These are phyloP conservation scores for Crithidia brevicula DNA, from an alignment of 208 protist genomes.

Conservation along the genomic window DNA sequence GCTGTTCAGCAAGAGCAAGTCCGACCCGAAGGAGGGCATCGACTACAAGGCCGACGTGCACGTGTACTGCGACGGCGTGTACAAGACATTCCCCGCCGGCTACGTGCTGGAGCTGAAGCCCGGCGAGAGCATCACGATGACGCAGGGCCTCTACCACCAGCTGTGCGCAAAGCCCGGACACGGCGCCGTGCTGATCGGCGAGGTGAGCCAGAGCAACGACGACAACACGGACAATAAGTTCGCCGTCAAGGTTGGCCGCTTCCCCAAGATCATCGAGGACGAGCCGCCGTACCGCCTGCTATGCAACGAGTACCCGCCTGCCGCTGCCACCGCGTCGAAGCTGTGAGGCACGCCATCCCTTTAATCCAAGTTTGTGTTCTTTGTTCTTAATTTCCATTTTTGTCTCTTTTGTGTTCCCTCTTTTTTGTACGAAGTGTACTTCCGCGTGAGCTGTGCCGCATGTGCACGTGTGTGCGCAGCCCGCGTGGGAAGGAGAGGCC, in stretches of 20 bases:
- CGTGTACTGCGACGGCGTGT: constrained; percentile 19
- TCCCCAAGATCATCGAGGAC: constrained; percentile 25
- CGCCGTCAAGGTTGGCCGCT: constrained; percentile 17
- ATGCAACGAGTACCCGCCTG: constrained; percentile 23
- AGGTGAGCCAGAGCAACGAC: constrained; percentile 26
- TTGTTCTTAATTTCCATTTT: neutral
- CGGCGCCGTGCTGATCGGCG: constrained; percentile 15
- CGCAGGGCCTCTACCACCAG: constrained; percentile 22
- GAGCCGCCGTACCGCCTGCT: constrained; percentile 20
- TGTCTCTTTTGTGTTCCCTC: neutral
- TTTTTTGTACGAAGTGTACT: neutral
- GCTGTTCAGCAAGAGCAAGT: constrained; percentile 8
- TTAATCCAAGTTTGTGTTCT: no score
- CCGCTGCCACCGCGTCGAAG: neutral
- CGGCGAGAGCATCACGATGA: constrained; percentile 25
- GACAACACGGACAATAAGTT: constrained; percentile 30
- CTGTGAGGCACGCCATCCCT: no score
- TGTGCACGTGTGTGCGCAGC: neutral
- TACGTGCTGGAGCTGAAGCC: constrained; percentile 24
- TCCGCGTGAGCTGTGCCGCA: neutral
- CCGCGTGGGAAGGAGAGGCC: neutral
- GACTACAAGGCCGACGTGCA: constrained; percentile 15
- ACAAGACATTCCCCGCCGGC: constrained; percentile 13
- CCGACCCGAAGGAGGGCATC: constrained; percentile 18
- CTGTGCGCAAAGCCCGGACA: constrained; percentile 17